These are phyloP conservation scores for Hericium rajendrae DNA, from an alignment of 768 basidiomycete genomes.

Conservation along the genomic window DNA sequence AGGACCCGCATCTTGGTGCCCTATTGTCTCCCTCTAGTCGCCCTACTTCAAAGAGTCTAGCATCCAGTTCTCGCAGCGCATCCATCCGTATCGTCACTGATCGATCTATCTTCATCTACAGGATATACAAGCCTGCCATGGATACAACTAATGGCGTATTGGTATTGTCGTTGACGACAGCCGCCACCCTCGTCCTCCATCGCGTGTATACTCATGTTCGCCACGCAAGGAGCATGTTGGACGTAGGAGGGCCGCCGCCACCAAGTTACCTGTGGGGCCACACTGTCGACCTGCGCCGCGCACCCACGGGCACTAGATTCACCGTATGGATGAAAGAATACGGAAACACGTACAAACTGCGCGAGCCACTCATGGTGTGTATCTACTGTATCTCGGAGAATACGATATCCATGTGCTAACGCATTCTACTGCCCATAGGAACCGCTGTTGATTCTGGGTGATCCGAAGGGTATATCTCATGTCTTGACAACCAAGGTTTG, in stretches of 20 bases:
- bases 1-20: no score
- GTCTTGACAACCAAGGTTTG: neutral
- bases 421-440: neutral
- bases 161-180: no score
- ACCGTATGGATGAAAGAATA: neutral
- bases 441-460: conserved; percentile 2
- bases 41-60: no score
- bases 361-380: conserved; percentile 2
- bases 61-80: no score
- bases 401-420: neutral
- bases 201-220: neutral
- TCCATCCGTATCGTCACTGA: no score
- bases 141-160: no score
- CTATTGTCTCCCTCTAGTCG: no score
- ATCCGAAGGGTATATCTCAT: conserved; percentile 3
- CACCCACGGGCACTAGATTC: neutral
- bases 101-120: no score
- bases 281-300: neutral
- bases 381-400: neutral
- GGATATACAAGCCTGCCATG: no score
- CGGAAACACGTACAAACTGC: conserved; percentile 1
- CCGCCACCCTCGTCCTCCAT: no score
- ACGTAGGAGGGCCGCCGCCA: neutral
- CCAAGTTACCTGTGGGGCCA: neutral
- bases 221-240: neutral